A percentile compares a stretch with the other conserved stretches of the same genome.
Conservation (phyloP, 108 stramenopile genomes). For the Conticribra weissflogii region DNA sequence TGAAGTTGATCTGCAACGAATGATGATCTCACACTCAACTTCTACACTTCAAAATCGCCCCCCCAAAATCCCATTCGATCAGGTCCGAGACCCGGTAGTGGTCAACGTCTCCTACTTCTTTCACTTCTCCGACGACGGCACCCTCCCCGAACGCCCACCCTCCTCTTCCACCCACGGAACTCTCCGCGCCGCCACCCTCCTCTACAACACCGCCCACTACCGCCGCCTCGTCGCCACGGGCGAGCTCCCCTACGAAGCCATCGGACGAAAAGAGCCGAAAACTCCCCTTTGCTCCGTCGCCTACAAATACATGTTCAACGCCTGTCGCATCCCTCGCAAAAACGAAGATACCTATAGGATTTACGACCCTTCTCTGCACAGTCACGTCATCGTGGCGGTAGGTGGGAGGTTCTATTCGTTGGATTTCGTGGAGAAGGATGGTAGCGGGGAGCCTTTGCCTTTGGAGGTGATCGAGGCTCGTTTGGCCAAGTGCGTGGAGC, state of each 20-base stretch:
- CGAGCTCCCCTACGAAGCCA: conserved; percentile 58
- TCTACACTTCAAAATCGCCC: too few species aligned
- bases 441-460: conserved; percentile 57
- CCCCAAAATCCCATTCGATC: too few species aligned
- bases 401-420: conserved; percentile 76
- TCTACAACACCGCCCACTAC: conserved; percentile 73
- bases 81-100: conserved; percentile 83
- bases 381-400: conserved; percentile 74
- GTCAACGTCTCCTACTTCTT: conserved; percentile 91
- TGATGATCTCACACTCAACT: too few species aligned
- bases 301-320: conserved; percentile 94
- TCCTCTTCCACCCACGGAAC: conserved; percentile 25
- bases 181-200: conserved; percentile 70
- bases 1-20: not conserved
- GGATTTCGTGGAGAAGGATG: conserved; percentile 56
- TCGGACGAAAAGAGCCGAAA: conserved; percentile 63
- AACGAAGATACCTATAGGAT: conserved; percentile 80
- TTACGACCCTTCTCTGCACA: conserved; percentile 74
- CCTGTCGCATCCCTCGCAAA: conserved; percentile 77
- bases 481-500: conserved; percentile 51
- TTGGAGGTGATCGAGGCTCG: conserved; percentile 56
- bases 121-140: conserved; percentile 77
- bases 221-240: conserved; percentile 76
- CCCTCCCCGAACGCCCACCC: conserved; percentile 43
- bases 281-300: conserved; percentile 80